Evolutionary conservation across 805 yeast species (phyloP).

Genomic region (Starmera quercuum): DNA sequence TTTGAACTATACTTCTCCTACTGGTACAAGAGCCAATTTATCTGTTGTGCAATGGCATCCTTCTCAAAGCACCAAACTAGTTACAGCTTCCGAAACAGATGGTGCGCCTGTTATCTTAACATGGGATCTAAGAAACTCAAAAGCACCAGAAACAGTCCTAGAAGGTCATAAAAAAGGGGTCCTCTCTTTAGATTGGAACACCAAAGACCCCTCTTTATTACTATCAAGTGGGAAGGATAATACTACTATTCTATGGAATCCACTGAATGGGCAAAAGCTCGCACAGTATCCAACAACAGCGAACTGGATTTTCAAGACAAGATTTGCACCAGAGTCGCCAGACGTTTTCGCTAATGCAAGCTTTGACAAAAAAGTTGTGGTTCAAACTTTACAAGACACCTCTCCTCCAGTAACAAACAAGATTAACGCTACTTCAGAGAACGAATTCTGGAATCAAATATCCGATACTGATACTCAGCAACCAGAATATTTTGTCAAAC

Average conservation of each 20-base stretch:
- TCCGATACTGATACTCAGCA: conserved; percentile 62
- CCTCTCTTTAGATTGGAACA: conserved; percentile 89
- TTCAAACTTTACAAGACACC: conserved; percentile 88
- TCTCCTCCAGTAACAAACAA: conserved; percentile 44
- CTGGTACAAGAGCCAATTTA: conserved; percentile 53
- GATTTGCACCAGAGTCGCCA: conserved; percentile 83
- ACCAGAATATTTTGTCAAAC: conserved; percentile 62
- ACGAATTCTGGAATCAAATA: conserved; percentile 80
- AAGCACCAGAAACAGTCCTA: conserved; percentile 75
- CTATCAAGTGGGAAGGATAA: conserved; percentile 93
- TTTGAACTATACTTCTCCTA: conserved; percentile 55
- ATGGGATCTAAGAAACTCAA: conserved; percentile 93
- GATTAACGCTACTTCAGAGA: conserved; percentile 43
- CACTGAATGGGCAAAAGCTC: conserved; percentile 58
- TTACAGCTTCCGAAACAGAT: conserved; percentile 84
- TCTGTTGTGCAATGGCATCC: conserved; percentile 96
- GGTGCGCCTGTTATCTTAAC: conserved; percentile 69
- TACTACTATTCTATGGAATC: conserved; percentile 85
- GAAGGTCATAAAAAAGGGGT: conserved; percentile 85
- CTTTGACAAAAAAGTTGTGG: conserved; percentile 71
- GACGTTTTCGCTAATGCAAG: conserved; percentile 86
- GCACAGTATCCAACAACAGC: conserved; percentile 89
- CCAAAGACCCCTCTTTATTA: conserved; percentile 67
- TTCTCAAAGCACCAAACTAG: conserved; percentile 70
- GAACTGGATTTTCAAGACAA: conserved; percentile 88